A percentile compares a stretch with the other conserved stretches of the same genome.
Evolutionary conservation across 1,284 basidiomycete species (phyloP).

Genomic region (Cryptococcus sp.): DNA sequence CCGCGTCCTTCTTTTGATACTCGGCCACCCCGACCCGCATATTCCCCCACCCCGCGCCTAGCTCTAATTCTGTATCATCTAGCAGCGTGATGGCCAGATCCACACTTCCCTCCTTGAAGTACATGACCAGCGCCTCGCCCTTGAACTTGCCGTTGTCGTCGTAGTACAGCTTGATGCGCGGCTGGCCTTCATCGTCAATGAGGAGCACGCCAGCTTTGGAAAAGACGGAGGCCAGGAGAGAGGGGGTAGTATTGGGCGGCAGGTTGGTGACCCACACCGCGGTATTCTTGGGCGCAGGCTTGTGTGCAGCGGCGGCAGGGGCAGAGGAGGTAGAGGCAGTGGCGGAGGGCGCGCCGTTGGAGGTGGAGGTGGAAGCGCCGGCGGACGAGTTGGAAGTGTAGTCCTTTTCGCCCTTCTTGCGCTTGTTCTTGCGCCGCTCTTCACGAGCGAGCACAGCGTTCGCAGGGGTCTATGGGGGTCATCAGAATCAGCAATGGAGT

Average conservation of each 20-base stretch:
- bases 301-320: slow-evolving; percentile 8
- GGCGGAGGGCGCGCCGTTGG: not conserved
- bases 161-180: slow-evolving; percentile 91
- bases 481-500: not conserved
- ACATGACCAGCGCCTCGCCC: slow-evolving; percentile 93
- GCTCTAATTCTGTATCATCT: slow-evolving; percentile 85
- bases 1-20: slow-evolving; percentile 56
- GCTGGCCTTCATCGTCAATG: slow-evolving; percentile 80
- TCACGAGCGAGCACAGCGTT: slow-evolving; percentile 73
- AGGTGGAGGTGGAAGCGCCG: not conserved
- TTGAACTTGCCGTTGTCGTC: slow-evolving; percentile 85
- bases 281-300: slow-evolving; percentile 62
- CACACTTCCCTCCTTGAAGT: slow-evolving; percentile 96
- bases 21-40: slow-evolving; percentile 85
- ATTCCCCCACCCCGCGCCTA: slow-evolving; percentile 63
- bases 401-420: slow-evolving; percentile 63
- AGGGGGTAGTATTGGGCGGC: slow-evolving; percentile 68
- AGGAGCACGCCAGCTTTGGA: slow-evolving; percentile 87
- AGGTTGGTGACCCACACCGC: slow-evolving; percentile 87
- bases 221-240: slow-evolving; percentile 78
- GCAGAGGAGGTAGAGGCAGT: not conserved
- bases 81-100: slow-evolving; percentile 77
- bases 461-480: slow-evolving; percentile 63
- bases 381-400: slow-evolving; percentile 61
- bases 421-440: slow-evolving; percentile 56